These are phyloP conservation scores for Micractinium conductrix DNA, from an alignment of 139 green algal species.

Conservation along the genomic window DNA sequence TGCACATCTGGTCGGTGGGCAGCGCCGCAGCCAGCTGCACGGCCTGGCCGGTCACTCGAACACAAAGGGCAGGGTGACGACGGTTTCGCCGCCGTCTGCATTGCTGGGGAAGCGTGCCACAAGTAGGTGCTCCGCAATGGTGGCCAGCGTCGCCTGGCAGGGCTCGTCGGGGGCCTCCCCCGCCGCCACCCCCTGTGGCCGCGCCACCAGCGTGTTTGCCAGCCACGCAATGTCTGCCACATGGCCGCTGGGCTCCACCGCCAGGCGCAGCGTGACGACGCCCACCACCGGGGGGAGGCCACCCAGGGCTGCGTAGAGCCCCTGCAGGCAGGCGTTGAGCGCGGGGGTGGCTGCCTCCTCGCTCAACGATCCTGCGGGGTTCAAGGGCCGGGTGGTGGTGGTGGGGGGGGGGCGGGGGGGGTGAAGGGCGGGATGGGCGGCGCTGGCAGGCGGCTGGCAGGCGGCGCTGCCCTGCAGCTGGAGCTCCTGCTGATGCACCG, in stretches of 20 bases:
- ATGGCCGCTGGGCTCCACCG: conserved; percentile 37
- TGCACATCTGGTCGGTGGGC: no score
- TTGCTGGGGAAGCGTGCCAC: conserved; percentile 16
- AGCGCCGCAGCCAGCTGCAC: no score
- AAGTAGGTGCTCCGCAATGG: conserved; percentile 36
- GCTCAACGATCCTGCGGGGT: conserved; percentile 46
- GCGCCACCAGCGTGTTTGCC: conserved; percentile 61
- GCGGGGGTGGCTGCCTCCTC: conserved; percentile 51
- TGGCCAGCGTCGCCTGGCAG: conserved; percentile 18
- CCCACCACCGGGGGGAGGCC: conserved; percentile 43
- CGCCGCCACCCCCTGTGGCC: conserved; percentile 53
- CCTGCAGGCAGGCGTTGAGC: conserved; percentile 51
- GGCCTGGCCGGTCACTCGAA: conserved; percentile 42
- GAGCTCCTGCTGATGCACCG: no score
- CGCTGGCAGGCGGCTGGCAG: no score
- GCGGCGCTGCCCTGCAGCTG: no score
- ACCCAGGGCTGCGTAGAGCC: conserved; percentile 55
- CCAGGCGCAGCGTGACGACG: conserved; percentile 46
- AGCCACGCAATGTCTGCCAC: conserved; percentile 51
- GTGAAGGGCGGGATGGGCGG: no score
- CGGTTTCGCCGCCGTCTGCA: not conserved
- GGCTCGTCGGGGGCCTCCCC: conserved; percentile 19
- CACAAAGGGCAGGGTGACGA: conserved; percentile 43
- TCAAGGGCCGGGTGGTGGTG: no score
- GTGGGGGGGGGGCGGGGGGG: no score